Evolutionary conservation across 148 eudicot genomes (phyloP).

Genomic region (Rhododendron mucronatum): DNA sequence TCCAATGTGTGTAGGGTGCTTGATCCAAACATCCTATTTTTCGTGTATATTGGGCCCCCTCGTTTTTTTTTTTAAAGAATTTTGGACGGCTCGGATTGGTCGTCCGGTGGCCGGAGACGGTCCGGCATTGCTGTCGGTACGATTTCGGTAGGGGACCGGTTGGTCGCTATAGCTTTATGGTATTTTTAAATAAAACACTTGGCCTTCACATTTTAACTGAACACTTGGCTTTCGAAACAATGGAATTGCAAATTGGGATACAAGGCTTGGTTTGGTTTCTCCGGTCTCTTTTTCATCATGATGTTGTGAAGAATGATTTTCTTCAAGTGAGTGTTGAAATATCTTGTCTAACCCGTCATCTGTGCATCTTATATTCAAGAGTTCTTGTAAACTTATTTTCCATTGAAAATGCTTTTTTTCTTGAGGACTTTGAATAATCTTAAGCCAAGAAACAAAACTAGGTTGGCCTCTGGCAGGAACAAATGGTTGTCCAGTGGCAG

Average conservation of each 20-base stretch:
- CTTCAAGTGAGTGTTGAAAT: neutral
- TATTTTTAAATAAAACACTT: neutral
- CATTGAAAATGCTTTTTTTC: neutral
- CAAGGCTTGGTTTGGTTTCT: neutral
- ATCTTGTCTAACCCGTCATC: neutral
- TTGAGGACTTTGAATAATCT: neutral
- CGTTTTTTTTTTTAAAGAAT: too few relatives aligned
- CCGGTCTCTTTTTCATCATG: neutral
- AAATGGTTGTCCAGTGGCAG: neutral
- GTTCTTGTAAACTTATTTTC: conserved; percentile 1
- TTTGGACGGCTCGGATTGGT: too few relatives aligned
- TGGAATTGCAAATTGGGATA: neutral
- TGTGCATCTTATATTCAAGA: neutral
- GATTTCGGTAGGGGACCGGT: too few relatives aligned
- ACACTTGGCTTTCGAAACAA: neutral
- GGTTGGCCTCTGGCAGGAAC: neutral
- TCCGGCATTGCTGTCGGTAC: too few relatives aligned
- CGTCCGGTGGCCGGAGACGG: too few relatives aligned
- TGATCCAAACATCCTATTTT: too few relatives aligned
- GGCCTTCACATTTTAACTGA: neutral
- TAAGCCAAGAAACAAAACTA: neutral
- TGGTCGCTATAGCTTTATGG: too few relatives aligned
- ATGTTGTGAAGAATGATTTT: neutral
- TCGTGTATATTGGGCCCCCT: too few relatives aligned
- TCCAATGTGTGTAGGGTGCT: too few relatives aligned